phyloP scores from a whole-genome alignment of 2,329 filamentous ascomycete species.

The Talaromyces islandicus region DNA sequence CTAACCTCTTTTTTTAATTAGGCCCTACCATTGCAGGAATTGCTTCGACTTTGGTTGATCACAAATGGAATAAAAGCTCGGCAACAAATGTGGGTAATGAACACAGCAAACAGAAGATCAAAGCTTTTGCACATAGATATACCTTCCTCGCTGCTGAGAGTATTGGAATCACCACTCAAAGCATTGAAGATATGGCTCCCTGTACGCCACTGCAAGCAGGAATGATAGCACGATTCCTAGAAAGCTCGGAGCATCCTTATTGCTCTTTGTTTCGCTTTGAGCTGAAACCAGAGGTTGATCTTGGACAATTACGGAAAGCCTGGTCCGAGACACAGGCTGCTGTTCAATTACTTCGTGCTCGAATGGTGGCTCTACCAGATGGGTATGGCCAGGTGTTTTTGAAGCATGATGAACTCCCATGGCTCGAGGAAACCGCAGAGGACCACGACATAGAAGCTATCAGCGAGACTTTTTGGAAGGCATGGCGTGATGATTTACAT shows the following conservation, averaged over 20 bases:
- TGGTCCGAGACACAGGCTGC: conserved; percentile 51
- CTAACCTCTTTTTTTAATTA: conserved; percentile 9
- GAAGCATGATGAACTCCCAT: conserved; percentile 38
- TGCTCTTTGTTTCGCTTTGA: conserved; percentile 68
- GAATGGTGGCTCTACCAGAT: conserved; percentile 66
- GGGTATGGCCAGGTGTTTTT: conserved; percentile 71
- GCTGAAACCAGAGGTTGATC: conserved; percentile 43
- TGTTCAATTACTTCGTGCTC: conserved; percentile 64
- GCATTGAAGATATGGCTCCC: conserved; percentile 69
- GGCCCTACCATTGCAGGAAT: conserved; percentile 37
- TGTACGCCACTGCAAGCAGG: conserved; percentile 84
- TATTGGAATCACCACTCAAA: conserved; percentile 45
- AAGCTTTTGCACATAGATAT: conserved; percentile 60
- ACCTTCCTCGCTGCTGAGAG: conserved; percentile 46
- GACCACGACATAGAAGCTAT: conserved; percentile 26
- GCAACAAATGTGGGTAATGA: conserved; percentile 24
- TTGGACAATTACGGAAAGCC: conserved; percentile 46
- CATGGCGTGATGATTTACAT: conserved; percentile 53
- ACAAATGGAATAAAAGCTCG: neutral
- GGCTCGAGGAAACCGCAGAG: conserved; percentile 34
- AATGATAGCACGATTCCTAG: conserved; percentile 67
- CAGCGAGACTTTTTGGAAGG: conserved; percentile 31
- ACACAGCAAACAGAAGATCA: conserved; percentile 55
- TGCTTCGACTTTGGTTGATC: conserved; percentile 19
- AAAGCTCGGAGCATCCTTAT: conserved; percentile 56